Conservation (phyloP, 2,329 filamentous ascomycete genomes). For the Paecilomyces dactylethromorphus region DNA sequence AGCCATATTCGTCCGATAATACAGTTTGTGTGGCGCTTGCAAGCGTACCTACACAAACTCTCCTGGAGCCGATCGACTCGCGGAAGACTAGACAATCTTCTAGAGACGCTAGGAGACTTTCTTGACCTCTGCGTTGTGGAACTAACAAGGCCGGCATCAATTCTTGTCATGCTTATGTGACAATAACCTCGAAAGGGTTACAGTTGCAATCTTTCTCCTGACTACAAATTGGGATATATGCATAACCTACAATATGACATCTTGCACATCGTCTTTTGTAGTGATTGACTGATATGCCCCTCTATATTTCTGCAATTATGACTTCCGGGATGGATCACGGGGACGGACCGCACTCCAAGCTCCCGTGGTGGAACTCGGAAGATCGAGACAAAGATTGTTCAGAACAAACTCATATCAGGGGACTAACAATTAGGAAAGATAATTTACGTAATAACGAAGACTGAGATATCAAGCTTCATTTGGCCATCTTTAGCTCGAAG, state of each 20-base stretch:
- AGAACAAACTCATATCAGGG: background rate
- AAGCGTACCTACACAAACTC: background rate
- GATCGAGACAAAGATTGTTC: background rate
- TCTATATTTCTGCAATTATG: no score
- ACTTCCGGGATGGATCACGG: background rate
- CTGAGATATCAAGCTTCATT: background rate
- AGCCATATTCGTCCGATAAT: background rate
- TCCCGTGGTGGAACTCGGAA: background rate
- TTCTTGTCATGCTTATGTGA: background rate
- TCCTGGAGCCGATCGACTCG: background rate
- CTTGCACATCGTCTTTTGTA: background rate
- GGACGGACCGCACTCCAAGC: background rate
- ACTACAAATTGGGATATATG: background rate
- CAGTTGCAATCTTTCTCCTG: background rate
- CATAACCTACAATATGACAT: no score
- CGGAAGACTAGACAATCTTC: background rate
- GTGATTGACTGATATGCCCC: background rate
- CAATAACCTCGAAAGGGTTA: background rate
- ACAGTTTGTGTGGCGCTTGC: no score
- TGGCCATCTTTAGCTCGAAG: no score
- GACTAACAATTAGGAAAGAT: background rate
- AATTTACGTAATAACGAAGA: background rate
- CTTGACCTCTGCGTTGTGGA: background rate
- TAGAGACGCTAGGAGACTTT: no score
- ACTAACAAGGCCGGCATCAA: background rate